These are phyloP conservation scores for Ceriops tagal DNA, from an alignment of 345 rosid genomes.

Conservation along the genomic window DNA sequence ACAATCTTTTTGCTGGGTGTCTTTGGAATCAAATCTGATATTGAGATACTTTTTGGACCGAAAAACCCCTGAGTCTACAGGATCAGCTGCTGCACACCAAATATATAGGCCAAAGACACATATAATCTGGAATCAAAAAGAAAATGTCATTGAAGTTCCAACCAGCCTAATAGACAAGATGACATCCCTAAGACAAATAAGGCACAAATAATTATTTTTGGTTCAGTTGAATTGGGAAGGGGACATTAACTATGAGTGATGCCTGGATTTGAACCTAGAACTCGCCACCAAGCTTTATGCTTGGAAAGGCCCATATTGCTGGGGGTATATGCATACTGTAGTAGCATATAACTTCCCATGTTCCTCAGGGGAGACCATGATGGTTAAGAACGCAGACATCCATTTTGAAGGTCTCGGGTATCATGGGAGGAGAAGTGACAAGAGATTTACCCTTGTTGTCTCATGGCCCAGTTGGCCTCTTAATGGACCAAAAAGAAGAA, in stretches of 20 bases:
- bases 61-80: slow-evolving; percentile 77
- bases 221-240: too few species aligned
- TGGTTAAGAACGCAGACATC: too few species aligned
- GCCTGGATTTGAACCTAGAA: too few species aligned
- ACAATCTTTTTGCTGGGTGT: slow-evolving; percentile 37
- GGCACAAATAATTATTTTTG: not conserved
- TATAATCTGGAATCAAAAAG: slow-evolving; percentile 41
- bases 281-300: too few species aligned
- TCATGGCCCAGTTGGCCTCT: too few species aligned
- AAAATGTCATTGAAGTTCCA: not conserved
- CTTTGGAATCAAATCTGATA: slow-evolving; percentile 48
- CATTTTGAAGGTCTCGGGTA: too few species aligned
- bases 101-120: slow-evolving; percentile 72
- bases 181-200: not conserved
- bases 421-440: too few species aligned
- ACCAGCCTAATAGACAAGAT: not conserved
- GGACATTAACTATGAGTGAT: too few species aligned
- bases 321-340: not conserved
- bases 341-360: not conserved
- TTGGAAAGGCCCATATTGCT: not conserved
- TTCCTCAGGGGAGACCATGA: not conserved
- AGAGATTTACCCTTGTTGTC: too few species aligned
- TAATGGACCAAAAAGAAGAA: too few species aligned
- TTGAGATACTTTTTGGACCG: slow-evolving; percentile 75
- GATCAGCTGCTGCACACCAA: slow-evolving; percentile 92